phyloP scores from a whole-genome alignment of 2,329 filamentous ascomycete genomes.

The Fusarium phyllophilum region DNA sequence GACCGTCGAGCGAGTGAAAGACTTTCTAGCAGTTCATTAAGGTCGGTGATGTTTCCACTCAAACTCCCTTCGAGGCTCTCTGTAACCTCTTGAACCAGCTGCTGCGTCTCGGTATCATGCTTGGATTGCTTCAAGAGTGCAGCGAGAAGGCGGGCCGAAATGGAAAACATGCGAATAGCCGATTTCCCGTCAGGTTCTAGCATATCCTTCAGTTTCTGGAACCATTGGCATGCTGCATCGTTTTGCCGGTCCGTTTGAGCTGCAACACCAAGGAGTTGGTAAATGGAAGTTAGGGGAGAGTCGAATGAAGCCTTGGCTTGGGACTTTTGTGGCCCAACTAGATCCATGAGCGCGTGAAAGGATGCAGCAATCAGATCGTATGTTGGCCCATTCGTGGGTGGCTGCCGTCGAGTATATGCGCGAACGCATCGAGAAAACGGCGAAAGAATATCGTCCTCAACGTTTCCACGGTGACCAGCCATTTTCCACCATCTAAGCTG shows the following conservation, averaged over 20 bases:
- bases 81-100: slow-evolving; percentile 59
- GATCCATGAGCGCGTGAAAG: slow-evolving; percentile 47
- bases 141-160: slow-evolving; percentile 65
- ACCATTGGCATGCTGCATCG: slow-evolving; percentile 66
- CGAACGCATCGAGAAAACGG: slow-evolving; percentile 72
- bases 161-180: slow-evolving; percentile 60
- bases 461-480: slow-evolving; percentile 66
- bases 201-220: slow-evolving; percentile 55
- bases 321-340: slow-evolving; percentile 50
- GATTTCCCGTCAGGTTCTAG: slow-evolving; percentile 56
- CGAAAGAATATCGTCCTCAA: slow-evolving; percentile 71
- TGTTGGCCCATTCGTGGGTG: slow-evolving; percentile 51
- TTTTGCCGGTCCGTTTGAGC: slow-evolving; percentile 57
- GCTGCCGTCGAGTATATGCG: slow-evolving; percentile 67
- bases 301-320: slow-evolving; percentile 51
- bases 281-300: slow-evolving; percentile 58
- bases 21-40: slow-evolving; percentile 69
- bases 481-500: slow-evolving; percentile 74
- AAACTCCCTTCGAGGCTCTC: slow-evolving; percentile 67
- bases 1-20: slow-evolving; percentile 66
- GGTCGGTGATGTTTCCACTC: slow-evolving; percentile 66
- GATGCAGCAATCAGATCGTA: slow-evolving; percentile 49
- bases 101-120: slow-evolving; percentile 51
- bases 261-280: slow-evolving; percentile 63
- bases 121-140: slow-evolving; percentile 60